Evolutionary conservation across 768 basidiomycete species (phyloP).

Genomic region (Mycena rebaudengoi): DNA sequence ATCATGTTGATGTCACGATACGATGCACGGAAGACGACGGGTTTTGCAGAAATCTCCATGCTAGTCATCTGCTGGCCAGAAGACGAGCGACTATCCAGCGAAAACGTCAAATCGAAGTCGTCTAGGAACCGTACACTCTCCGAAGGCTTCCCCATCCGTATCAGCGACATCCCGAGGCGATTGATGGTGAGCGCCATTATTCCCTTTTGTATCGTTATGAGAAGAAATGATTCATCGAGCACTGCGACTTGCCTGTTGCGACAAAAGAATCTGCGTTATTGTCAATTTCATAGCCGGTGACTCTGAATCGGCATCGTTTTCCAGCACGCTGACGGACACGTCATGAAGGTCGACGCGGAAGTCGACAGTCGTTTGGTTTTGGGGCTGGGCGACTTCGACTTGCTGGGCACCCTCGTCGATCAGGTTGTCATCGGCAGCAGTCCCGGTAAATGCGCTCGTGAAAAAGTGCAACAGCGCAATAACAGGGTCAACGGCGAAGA

Average conservation of each 20-base stretch:
- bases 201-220: constrained; percentile 54
- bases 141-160: constrained; percentile 81
- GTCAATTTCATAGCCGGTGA: constrained; percentile 88
- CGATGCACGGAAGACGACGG: constrained; percentile 93
- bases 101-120: constrained; percentile 87
- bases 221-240: not conserved
- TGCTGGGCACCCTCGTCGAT: constrained; percentile 6
- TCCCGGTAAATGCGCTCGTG: constrained; percentile 56
- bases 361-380: constrained; percentile 46
- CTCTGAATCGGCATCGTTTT: constrained; percentile 79
- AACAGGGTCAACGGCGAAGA: constrained; percentile 92
- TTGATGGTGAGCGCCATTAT: constrained; percentile 82
- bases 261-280: constrained; percentile 86
- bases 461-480: constrained; percentile 91
- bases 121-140: constrained; percentile 94
- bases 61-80: constrained; percentile 75
- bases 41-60: constrained; percentile 83
- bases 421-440: constrained; percentile 19
- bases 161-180: constrained; percentile 92
- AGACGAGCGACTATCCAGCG: constrained; percentile 86
- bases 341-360: constrained; percentile 91
- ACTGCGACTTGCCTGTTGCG: constrained; percentile 89
- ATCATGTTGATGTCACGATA: constrained; percentile 94
- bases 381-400: constrained; percentile 22
- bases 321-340: constrained; percentile 87